phyloP scores from a whole-genome alignment of 1,139 yeast genomes.

The Geotrichum restrictum region DNA sequence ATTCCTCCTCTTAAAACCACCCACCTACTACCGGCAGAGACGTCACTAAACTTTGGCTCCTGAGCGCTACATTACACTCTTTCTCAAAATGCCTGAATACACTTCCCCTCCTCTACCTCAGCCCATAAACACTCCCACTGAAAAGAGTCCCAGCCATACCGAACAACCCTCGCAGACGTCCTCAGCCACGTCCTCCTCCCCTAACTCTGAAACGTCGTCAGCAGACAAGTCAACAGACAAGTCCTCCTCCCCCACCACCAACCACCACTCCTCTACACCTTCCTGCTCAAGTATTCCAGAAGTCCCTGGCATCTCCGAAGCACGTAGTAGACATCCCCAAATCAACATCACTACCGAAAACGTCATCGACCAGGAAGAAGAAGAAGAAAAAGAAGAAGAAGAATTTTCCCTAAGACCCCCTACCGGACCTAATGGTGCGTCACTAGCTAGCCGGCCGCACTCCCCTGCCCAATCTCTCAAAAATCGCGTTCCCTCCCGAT shows the following conservation, averaged over 20 bases:
- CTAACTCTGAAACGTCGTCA: not conserved
- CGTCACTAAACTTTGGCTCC: too few species aligned
- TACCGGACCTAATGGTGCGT: not conserved
- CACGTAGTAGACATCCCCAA: not conserved
- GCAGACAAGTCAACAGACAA: not conserved
- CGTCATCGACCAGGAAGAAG: too few species aligned
- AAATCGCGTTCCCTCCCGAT: not conserved
- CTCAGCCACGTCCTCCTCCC: not conserved
- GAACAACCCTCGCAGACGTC: not conserved
- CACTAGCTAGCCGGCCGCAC: not conserved
- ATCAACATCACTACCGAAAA: not conserved
- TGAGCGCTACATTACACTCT: too few species aligned
- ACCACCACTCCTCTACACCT: not conserved
- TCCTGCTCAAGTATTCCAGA: conserved; percentile 4
- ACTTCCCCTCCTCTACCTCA: not conserved
- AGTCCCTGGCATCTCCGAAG: not conserved
- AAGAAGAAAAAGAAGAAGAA: too few species aligned
- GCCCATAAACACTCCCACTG: not conserved
- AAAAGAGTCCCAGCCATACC: not conserved
- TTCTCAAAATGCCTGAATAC: conserved; percentile 7
- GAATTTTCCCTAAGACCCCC: conserved; percentile 4
- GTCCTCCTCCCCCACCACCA: not conserved
- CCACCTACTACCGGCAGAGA: too few species aligned
- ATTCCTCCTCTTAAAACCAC: too few species aligned
- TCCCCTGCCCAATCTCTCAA: not conserved